Evolutionary conservation across 2,329 filamentous ascomycete genomes (phyloP), one percentile per base, ranked within the genome.

Genomic region (Fusarium denticulatum): DNA sequence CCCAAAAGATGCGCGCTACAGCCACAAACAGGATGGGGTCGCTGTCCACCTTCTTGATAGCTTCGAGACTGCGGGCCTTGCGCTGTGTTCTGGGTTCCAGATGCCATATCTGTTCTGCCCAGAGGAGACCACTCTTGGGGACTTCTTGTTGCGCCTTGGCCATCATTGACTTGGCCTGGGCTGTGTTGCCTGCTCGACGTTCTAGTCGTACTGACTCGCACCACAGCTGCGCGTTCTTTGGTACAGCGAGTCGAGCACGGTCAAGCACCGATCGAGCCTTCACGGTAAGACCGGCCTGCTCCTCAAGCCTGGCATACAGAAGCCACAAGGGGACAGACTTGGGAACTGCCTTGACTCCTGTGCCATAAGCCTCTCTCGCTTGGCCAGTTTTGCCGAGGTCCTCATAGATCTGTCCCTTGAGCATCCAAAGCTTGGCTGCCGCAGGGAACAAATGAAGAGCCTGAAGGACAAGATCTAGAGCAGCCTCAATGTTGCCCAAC

Each of bases 381-480:
- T 96, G 93, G 1, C 93, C 91, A 20, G 93, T 85, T 83, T 94
- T 95, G 76, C 89, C 91, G 52, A 95, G 88, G 47, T 91, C 89
- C 79, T 98, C 93, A 86, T 99, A 99, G 71, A 98, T 96, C 80
- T 99, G 96, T 0, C 97, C 96, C 84, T 99, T 99, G 86, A 97
- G 94, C 93, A 98, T 98, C 92, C 96, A 98, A 30, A 99, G 88
- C 83, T 98, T 98, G 59, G 94, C 88, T 18, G 93, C 90, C 49
- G 91, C 89, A 2, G 96, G 96, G 85, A 97, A 99, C 15, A 94
- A 88, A 74, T 95, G 92, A 40, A 99, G 86, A 3, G 93, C 96
- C 80, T 97, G 92, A 67, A 95, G 94, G 47, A 94, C 94, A 16
- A 99, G 90, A 78, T 97, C 93, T 20, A 99, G 88, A 0, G 96